Base-by-base conservation (phyloP, 208 protist genomes). In the Kentomonas sorsogonicus region DNA sequence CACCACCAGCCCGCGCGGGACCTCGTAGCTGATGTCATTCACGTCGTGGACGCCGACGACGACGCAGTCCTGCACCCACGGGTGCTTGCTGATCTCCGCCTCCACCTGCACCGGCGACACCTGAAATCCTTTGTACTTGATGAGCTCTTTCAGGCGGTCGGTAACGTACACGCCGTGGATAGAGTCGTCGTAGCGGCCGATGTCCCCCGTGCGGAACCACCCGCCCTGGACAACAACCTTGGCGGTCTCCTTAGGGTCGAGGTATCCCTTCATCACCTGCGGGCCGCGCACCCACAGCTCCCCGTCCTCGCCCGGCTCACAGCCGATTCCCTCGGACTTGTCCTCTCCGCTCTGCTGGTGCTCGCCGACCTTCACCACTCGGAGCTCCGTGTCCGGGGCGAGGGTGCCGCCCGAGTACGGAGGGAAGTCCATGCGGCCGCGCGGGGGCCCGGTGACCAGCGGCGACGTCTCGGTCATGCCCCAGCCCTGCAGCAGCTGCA, bases 101-200 rank as follows among this genome's bases (percentile, higher is more conserved):
- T 96, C 89, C 4, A 95, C 56, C 47, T 78, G 70, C 1, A 83
- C 86, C 0, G 89, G 88, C 9, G 89, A 68, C 11, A 95, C 88
- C 72, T 95, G 89, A 44, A 88, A 89, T 36, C 89, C 89, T 67
- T 95, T 95, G 69, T 74, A 82, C 71, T 96, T 96, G 58, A 96
- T 95, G 23, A 96, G 66, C 58, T 95, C 89, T 65, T 96, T 96
- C 43, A 87, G 52, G 47, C 90, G 76, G 60, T 92, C 87, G 22
- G 66, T 67, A 50, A 92, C 83, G 46, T 66, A 61, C 18, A 79
- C 38, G 25, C 79, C 56, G 27, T 63, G 55, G 2, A 63, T 76
- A 9, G 62, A 46, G 2, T 48, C 60, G 39, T 90, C 77, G 18
- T 75, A 54, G 25, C 64, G 52, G 31, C 73, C 81, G 54, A 93